These are phyloP conservation scores for Metschnikowia shivogae DNA, from an alignment of 805 yeast genomes.

Conservation along the genomic window DNA sequence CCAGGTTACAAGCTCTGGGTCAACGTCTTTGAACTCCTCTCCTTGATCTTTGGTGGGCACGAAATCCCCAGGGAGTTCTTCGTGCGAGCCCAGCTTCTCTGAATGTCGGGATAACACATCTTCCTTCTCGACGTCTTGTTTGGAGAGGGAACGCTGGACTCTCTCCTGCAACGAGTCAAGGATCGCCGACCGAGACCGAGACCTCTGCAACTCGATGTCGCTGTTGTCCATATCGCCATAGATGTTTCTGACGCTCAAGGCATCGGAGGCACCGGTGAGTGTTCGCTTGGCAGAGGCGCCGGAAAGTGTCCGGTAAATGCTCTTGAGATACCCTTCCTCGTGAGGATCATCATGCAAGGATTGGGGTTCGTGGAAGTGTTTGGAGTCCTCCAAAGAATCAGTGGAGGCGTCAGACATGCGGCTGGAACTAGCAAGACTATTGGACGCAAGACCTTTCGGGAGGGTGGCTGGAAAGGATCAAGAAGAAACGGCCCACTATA, in stretches of 20 bases:
- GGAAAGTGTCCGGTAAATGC: conserved; percentile 10
- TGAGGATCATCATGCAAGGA: background rate
- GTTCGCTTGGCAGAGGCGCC: conserved; percentile 6
- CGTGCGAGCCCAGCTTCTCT: background rate
- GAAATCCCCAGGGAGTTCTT: conserved; percentile 23
- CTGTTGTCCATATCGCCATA: conserved; percentile 38
- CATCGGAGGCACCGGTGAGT: conserved; percentile 12
- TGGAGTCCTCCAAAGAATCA: background rate
- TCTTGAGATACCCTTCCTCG: conserved; percentile 1
- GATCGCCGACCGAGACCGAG: conserved; percentile 43
- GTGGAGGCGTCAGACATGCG: background rate
- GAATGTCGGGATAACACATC: background rate
- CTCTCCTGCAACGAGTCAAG: conserved; percentile 32
- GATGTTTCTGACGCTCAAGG: conserved; percentile 32
- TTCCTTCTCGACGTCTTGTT: conserved; percentile 19
- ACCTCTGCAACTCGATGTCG: conserved; percentile 38
- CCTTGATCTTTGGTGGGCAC: conserved; percentile 44
- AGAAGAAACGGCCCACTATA: background rate
- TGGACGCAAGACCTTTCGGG: background rate
- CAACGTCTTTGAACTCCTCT: conserved; percentile 48
- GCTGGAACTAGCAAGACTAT: background rate
- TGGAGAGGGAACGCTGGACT: conserved; percentile 15
- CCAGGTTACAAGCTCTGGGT: conserved; percentile 70
- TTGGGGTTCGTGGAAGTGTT: background rate
- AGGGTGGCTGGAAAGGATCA: background rate